Evolutionary conservation across 148 eudicot species (phyloP).

Genomic region (Silene latifolia): DNA sequence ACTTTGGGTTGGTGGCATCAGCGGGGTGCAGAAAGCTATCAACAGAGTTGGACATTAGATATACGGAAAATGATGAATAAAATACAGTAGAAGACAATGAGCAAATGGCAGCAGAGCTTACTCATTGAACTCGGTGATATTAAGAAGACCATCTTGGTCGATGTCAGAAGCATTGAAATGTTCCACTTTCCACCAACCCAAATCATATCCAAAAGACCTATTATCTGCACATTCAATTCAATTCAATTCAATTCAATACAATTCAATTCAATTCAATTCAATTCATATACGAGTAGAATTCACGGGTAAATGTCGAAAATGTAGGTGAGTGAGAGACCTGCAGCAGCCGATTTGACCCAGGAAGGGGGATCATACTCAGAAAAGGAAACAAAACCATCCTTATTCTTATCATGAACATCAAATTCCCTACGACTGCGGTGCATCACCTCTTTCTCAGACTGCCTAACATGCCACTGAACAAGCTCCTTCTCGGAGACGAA

Average conservation of each 20-base stretch:
- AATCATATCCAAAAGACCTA: constrained; percentile 70
- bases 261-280: neutral
- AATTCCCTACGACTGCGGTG: constrained; percentile 74
- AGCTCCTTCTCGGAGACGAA: constrained; percentile 55
- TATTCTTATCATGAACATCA: constrained; percentile 88
- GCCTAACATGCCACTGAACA: constrained; percentile 60
- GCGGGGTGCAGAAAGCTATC: constrained; percentile 89
- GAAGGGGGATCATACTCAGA: constrained; percentile 79
- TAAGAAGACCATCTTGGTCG: constrained; percentile 78
- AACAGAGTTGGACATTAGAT: constrained; percentile 21
- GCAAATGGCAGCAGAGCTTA: constrained; percentile 39
- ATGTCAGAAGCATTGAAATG: constrained; percentile 96
- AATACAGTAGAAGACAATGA: constrained; percentile 1
- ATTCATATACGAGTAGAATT: too few relatives aligned
- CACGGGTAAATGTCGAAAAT: too few relatives aligned
- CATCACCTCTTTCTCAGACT: constrained; percentile 53
- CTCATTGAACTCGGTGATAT: constrained; percentile 94
- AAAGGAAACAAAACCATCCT: constrained; percentile 72
- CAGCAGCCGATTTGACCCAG: constrained; percentile 68
- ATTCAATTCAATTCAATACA: too few relatives aligned
- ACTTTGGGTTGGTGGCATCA: constrained; percentile 71
- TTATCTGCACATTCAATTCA: constrained; percentile 45
- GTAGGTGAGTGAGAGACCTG: neutral
- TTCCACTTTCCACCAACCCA: constrained; percentile 99
- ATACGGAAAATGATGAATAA: constrained; percentile 10